Base-by-base conservation (phyloP, 2,329 filamentous ascomycete species). In the Aspergillus terreus region DNA sequence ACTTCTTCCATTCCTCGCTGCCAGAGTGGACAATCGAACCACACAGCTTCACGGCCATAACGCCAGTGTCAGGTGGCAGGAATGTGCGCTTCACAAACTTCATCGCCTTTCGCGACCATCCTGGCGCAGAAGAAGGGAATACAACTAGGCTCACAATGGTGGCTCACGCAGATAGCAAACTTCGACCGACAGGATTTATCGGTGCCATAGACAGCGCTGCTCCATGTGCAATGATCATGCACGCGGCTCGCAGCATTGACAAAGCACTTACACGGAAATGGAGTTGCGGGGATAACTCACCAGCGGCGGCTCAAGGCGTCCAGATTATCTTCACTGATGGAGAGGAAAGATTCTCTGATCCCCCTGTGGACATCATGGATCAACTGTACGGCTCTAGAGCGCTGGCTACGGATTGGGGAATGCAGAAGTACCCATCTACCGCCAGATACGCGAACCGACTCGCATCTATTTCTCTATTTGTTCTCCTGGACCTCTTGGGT, bases 131-230 rank as follows among this genome's bases (percentile, higher is more conserved):
- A 5, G 69, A 75, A 0, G 92, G 92, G 1, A 85, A 96, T 59
- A 85, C 94, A 2, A 85, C 86, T 35, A 78, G 90, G 44, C 74
- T 97, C 65, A 92, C 90, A 17, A 78, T 97, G 50, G 94, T 92
- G 4, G 94, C 94, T 36, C 92, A 97, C 68, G 97, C 95, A 68
- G 92, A 97, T 63, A 92, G 85, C 67, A 87, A 95, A 71, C 78
- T 86, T 49, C 77, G 76, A 15, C 92, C 92, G 0, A 74, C 84
- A 52, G 92, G 90, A 0, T 97, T 97, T 68, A 87, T 97, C 52
- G 92, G 92, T 0, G 94, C 92, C 0, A 94, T 84, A 10, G 92
- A 97, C 67, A 95, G 90, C 62, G 92, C 94, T 1, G 94, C 88
- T 21, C 91, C 94, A 7, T 96, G 92, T 69, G 92, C 92, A 0